Percentiles rank a stretch among this genome's conserved stretches.
Conservation (phyloP, 2,329 filamentous ascomycete species). For the Trichoderma atroviride region DNA sequence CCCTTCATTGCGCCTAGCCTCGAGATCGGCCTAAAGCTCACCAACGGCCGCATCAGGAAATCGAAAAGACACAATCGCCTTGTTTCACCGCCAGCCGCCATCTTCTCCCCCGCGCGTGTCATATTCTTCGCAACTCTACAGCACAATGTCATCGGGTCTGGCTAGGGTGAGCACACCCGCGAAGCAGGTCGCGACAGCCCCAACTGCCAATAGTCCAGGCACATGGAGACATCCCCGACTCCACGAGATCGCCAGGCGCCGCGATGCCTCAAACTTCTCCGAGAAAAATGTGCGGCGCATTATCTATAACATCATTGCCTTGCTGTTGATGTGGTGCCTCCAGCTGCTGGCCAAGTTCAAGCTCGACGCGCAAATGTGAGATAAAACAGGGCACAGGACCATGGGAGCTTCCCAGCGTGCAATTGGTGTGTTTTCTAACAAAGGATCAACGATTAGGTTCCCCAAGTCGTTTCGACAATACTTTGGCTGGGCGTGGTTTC, state of each 20-base stretch:
- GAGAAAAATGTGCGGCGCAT: slow-evolving; percentile 74
- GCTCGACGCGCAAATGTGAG: slow-evolving; percentile 46
- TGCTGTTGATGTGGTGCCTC: slow-evolving; percentile 44
- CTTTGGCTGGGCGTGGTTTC: slow-evolving; percentile 49
- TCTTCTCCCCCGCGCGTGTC: background rate
- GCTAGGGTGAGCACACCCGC: slow-evolving; percentile 43
- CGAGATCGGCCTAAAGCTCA: slow-evolving; percentile 3
- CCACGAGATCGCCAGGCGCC: slow-evolving; percentile 81
- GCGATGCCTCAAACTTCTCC: slow-evolving; percentile 76
- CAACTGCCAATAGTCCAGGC: slow-evolving; percentile 62
- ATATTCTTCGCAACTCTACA: background rate
- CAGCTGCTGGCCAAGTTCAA: slow-evolving; percentile 42
- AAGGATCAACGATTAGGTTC: slow-evolving; percentile 35
- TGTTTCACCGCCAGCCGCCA: background rate
- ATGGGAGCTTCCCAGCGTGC: slow-evolving; percentile 10
- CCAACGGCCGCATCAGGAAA: slow-evolving; percentile 12
- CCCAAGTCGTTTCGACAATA: slow-evolving; percentile 41
- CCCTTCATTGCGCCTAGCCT: slow-evolving; percentile 16
- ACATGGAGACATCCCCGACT: slow-evolving; percentile 90
- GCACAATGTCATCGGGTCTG: slow-evolving; percentile 37
- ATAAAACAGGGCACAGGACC: slow-evolving; percentile 3
- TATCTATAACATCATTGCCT: slow-evolving; percentile 64
- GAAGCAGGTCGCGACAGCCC: slow-evolving; percentile 42
- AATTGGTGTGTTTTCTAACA: slow-evolving; percentile 29
- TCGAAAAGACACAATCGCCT: background rate